Conservation (phyloP, 2,329 filamentous ascomycete genomes). For the Pseudomassariella vexata region DNA sequence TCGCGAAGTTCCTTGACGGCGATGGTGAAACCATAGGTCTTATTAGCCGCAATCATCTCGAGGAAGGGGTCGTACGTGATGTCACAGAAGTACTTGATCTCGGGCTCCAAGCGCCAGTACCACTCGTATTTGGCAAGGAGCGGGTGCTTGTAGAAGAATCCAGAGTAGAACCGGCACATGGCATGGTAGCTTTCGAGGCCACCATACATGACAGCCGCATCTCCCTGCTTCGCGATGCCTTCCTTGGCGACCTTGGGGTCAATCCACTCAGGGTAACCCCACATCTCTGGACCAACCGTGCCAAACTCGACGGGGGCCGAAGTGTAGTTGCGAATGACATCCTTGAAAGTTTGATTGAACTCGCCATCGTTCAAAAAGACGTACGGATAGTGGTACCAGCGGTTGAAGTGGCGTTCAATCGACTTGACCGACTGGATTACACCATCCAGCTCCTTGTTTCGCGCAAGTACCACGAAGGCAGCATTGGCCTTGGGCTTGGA, state of each 20-base stretch:
- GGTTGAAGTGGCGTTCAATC: constrained; percentile 97
- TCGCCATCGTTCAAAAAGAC: constrained; percentile 97
- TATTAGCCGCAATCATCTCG: constrained; percentile 89
- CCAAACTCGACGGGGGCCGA: constrained; percentile 85
- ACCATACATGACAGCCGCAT: constrained; percentile 98
- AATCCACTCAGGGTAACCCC: constrained; percentile 96
- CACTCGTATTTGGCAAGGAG: constrained; percentile 95
- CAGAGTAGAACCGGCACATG: constrained; percentile 99
- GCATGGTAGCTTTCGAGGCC: constrained; percentile 98
- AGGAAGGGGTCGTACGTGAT: constrained; percentile 98
- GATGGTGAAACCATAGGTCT: constrained; percentile 98
- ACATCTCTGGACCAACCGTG: constrained; percentile 83
- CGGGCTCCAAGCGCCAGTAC: constrained; percentile 99
- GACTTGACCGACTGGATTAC: constrained; percentile 97
- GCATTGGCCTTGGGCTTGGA: constrained; percentile 81
- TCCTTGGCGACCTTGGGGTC: constrained; percentile 91
- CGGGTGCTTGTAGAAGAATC: constrained; percentile 96
- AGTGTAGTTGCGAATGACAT: constrained; percentile 84
- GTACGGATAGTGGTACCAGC: constrained; percentile 98
- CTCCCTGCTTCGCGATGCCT: constrained; percentile 93
- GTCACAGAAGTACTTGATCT: constrained; percentile 99
- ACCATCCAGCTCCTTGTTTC: constrained; percentile 94
- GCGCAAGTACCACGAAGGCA: constrained; percentile 88
- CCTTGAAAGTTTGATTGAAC: constrained; percentile 92
- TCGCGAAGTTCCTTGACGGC: constrained; percentile 97